Evolutionary conservation across 2,329 filamentous ascomycete genomes (phyloP).

Genomic region (Phialophora tarda): DNA sequence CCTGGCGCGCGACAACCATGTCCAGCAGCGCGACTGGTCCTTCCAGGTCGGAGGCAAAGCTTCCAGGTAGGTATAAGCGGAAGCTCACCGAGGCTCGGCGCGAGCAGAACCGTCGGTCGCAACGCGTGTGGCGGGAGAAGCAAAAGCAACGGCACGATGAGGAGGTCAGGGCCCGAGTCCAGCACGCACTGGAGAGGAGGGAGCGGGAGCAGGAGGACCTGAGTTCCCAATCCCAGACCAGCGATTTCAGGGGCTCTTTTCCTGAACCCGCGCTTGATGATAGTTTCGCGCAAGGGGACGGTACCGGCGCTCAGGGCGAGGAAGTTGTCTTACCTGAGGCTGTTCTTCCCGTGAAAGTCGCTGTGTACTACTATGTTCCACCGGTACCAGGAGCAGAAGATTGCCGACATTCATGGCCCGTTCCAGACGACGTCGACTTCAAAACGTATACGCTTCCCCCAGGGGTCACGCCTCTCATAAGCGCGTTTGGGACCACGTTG

Average conservation of each 20-base stretch:
- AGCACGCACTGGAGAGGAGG: constrained; percentile 16
- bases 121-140: constrained; percentile 33
- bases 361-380: constrained; percentile 29
- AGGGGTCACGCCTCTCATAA: background rate
- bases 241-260: background rate
- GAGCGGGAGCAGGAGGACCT: background rate
- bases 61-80: constrained; percentile 37
- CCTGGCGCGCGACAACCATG: background rate
- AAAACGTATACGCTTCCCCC: constrained; percentile 29
- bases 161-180: constrained; percentile 27
- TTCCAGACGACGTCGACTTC: constrained; percentile 16
- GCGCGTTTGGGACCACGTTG: background rate
- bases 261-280: background rate
- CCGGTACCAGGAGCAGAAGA: constrained; percentile 22
- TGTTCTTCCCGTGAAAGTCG: constrained; percentile 21
- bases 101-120: constrained; percentile 35
- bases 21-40: background rate
- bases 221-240: background rate
- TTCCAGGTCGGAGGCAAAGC: background rate
- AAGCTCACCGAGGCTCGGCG: constrained; percentile 40
- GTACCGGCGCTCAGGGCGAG: background rate
- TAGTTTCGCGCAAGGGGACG: background rate
- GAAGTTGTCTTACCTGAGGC: constrained; percentile 8
- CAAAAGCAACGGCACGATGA: constrained; percentile 31
- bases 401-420: constrained; percentile 26